Percentiles rank a stretch among this genome's conserved stretches.
phyloP scores from a whole-genome alignment of 2,329 filamentous ascomycete species.

The Zasmidium angulare region DNA sequence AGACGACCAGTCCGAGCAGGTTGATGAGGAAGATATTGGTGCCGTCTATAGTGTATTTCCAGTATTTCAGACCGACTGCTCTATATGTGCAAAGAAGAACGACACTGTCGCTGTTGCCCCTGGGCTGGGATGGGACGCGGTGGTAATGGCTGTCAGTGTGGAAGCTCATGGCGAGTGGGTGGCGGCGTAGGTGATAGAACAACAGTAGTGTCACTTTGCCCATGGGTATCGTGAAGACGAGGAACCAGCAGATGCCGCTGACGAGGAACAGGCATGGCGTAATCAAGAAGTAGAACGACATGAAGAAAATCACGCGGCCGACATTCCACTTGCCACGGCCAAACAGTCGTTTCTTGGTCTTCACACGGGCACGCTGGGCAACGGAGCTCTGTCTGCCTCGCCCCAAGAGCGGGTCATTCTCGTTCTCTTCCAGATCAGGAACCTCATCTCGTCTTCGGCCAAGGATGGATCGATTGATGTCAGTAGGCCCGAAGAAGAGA shows the following conservation, averaged over 20 bases:
- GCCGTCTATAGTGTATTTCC: constrained; percentile 98
- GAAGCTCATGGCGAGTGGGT: constrained; percentile 89
- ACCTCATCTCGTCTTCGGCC: constrained; percentile 85
- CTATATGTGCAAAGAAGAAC: constrained; percentile 96
- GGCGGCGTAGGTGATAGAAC: constrained; percentile 86
- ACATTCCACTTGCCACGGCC: constrained; percentile 94
- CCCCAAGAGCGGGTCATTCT: constrained; percentile 86
- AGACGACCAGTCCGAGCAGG: constrained; percentile 86
- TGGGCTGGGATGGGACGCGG: constrained; percentile 61
- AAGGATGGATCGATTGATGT: constrained; percentile 70
- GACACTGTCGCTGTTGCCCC: constrained; percentile 53
- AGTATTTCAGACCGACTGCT: constrained; percentile 90
- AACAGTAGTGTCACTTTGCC: constrained; percentile 89
- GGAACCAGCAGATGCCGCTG: constrained; percentile 87
- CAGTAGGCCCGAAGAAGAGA: constrained; percentile 86
- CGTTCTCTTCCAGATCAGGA: constrained; percentile 70
- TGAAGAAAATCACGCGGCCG: constrained; percentile 90
- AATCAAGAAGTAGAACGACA: constrained; percentile 92
- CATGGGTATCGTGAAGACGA: constrained; percentile 99
- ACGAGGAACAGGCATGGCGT: constrained; percentile 83
- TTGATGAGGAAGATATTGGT: constrained; percentile 99
- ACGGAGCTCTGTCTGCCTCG: constrained; percentile 38
- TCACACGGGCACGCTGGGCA: constrained; percentile 24
- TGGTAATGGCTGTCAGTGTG: constrained; percentile 79
- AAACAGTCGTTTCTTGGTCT: constrained; percentile 79